Base-by-base conservation (phyloP, 345 rosid genomes). In the Barbarea vulgaris region DNA sequence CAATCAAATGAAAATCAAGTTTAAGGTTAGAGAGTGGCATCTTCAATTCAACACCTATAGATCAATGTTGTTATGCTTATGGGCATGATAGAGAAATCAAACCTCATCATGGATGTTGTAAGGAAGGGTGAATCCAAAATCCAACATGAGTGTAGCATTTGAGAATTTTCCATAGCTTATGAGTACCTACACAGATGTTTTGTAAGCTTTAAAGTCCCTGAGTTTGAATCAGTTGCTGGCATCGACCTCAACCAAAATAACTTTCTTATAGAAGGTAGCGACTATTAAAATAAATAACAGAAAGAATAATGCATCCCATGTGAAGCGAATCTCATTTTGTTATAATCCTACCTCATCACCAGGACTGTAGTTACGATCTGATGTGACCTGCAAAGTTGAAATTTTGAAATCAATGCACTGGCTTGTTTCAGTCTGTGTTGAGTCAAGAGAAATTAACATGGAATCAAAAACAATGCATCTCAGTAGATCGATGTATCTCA, bases 111-210 rank as follows among this genome's bases (percentile, higher is more conserved):
- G 80, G 37, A 63, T 82, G 82, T 91, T 93, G 77, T 78, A 50
- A n/a, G 89, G 84, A 73, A 89, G 77, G 8, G 93, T 81, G 81
- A 93, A 93, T 52, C 97, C 98, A 24, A 86, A 93, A 72, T 91
- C 96, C 82, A 87, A 79, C 75, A 89, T 77, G 81, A 93, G 84
- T 58, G 84, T 78, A 15, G 93, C 87, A 85, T 93, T 93, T 61
- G 96, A 65, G 82, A 87, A 78, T 72, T 86, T 85, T 28, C 98
- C 98, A 34, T 93, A 91, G 15, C 82, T 80, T 76, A 93, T 86
- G 67, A 83, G 62, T 52, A 93, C 88, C 96, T 91, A 67, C 69
- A 72, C 6, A 56, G 14, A 46, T 53, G 11, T 55, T 52, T 34
- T 18, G 72, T 57, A 15, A 59, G 62, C 50, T 34, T 44, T 6